Evolutionary conservation across 2,329 filamentous ascomycete species (phyloP).

Genomic region (Trichoderma endophyticum): DNA sequence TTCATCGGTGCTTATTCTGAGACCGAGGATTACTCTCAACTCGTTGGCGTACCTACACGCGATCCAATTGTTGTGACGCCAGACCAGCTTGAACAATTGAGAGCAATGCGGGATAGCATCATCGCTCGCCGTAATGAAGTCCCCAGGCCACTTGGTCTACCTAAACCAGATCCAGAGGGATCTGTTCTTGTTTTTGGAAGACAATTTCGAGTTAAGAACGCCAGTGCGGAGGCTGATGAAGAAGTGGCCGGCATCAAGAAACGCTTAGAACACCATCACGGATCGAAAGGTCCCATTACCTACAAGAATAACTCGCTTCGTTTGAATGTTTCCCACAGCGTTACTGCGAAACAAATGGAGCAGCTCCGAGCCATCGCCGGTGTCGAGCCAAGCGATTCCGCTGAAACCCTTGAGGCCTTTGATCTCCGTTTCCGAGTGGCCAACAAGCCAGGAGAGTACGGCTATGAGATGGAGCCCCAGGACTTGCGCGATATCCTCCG

Average conservation of each 20-base stretch:
- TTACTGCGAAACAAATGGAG: not conserved
- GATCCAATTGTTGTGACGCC: not conserved
- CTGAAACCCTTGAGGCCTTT: constrained; percentile 1
- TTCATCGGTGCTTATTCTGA: constrained; percentile 1
- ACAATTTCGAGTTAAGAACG: not conserved
- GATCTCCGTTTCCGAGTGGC: not conserved
- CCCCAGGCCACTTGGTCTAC: not conserved
- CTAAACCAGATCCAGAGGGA: not conserved
- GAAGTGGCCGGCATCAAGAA: not conserved
- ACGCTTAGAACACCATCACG: not conserved
- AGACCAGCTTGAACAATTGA: not conserved
- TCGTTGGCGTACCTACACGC: not conserved
- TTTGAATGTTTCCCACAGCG: not conserved
- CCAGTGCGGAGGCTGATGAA: not conserved
- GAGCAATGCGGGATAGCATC: not conserved
- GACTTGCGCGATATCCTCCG: constrained; percentile 9
- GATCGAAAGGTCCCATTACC: not conserved
- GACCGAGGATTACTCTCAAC: constrained; percentile 1
- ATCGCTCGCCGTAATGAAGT: not conserved
- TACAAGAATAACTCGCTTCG: constrained; percentile 8
- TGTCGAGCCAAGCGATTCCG: not conserved
- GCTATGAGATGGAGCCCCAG: not conserved
- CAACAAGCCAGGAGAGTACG: not conserved
- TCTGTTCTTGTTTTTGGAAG: constrained; percentile 4
- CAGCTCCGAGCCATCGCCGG: not conserved